phyloP scores from a whole-genome alignment of 1,139 yeast species.

The Suhomyces maxii region DNA sequence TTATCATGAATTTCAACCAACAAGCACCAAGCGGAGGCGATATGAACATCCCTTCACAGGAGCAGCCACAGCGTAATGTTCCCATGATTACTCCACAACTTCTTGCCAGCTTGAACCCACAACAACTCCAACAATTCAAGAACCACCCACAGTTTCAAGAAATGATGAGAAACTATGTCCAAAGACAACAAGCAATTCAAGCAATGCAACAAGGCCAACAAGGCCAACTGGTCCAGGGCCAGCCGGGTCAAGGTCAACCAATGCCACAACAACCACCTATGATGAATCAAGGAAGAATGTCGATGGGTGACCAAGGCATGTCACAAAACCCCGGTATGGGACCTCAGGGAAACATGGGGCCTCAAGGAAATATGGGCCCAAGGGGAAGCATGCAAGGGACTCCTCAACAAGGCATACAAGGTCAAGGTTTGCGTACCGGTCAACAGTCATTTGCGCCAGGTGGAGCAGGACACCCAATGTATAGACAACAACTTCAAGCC shows the following conservation, averaged over 20 bases:
- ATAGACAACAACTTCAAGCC: conserved; percentile 14
- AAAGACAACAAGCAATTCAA: conserved; percentile 38
- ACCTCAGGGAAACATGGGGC: conserved; percentile 1
- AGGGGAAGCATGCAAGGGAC: conserved; percentile 1
- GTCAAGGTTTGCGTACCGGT: not conserved
- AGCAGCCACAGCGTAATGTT: conserved; percentile 12
- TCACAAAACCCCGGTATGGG: not conserved
- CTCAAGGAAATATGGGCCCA: not conserved
- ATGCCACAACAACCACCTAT: conserved; percentile 1
- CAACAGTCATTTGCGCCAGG: conserved; percentile 1
- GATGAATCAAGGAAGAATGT: not conserved
- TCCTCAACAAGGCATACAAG: conserved; percentile 1
- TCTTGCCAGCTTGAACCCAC: conserved; percentile 43
- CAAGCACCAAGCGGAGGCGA: conserved; percentile 6
- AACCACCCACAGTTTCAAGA: conserved; percentile 49
- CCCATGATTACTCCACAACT: conserved; percentile 43
- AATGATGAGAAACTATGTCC: conserved; percentile 38
- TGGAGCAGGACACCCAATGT: conserved; percentile 4
- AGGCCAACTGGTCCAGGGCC: conserved; percentile 12
- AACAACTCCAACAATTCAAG: conserved; percentile 50
- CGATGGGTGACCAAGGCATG: conserved; percentile 1
- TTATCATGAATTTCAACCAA: conserved; percentile 11
- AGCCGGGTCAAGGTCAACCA: conserved; percentile 14
- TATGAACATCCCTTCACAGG: conserved; percentile 9
- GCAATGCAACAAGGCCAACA: conserved; percentile 27